phyloP scores from a whole-genome alignment of 2,329 filamentous ascomycete genomes.

The Hortaea werneckii region DNA sequence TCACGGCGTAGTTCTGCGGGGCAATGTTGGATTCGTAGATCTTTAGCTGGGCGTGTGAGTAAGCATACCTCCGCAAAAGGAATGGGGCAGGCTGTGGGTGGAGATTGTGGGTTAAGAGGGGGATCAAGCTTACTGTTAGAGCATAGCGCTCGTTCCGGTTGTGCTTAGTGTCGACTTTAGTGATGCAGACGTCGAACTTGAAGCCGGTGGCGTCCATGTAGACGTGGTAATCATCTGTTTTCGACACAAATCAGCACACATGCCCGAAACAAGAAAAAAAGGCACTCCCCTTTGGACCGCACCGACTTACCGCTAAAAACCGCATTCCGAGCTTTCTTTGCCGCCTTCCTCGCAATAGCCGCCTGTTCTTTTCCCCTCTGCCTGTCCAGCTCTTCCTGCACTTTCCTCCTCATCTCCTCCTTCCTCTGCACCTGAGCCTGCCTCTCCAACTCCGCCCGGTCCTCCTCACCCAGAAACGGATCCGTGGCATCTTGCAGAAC shows the following conservation, averaged over 20 bases:
- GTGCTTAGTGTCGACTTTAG: slow-evolving; percentile 39
- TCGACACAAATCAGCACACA: too few species aligned
- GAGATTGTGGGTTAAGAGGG: not conserved
- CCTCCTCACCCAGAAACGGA: slow-evolving; percentile 14
- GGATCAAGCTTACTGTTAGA: slow-evolving; percentile 40
- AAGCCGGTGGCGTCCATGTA: slow-evolving; percentile 56
- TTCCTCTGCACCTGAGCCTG: slow-evolving; percentile 15
- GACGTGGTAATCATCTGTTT: slow-evolving; percentile 50
- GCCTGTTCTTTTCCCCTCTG: slow-evolving; percentile 19
- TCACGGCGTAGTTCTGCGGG: slow-evolving; percentile 53
- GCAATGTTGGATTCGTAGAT: slow-evolving; percentile 55
- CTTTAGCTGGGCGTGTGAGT: slow-evolving; percentile 31
- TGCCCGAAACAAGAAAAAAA: too few species aligned
- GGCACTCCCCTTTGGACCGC: too few species aligned
- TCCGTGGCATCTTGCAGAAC: slow-evolving; percentile 29
- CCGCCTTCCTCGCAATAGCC: slow-evolving; percentile 14
- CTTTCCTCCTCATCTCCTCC: slow-evolving; percentile 20
- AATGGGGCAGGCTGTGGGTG: too few species aligned
- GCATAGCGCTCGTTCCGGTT: slow-evolving; percentile 49
- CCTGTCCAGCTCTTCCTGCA: slow-evolving; percentile 18
- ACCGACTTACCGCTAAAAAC: slow-evolving; percentile 24
- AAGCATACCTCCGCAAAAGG: too few species aligned
- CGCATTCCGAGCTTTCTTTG: slow-evolving; percentile 18
- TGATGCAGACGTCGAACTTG: slow-evolving; percentile 52
- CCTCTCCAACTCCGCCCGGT: slow-evolving; percentile 21